phyloP scores from a whole-genome alignment of 306 rosid genomes.

The Comarum palustre region DNA sequence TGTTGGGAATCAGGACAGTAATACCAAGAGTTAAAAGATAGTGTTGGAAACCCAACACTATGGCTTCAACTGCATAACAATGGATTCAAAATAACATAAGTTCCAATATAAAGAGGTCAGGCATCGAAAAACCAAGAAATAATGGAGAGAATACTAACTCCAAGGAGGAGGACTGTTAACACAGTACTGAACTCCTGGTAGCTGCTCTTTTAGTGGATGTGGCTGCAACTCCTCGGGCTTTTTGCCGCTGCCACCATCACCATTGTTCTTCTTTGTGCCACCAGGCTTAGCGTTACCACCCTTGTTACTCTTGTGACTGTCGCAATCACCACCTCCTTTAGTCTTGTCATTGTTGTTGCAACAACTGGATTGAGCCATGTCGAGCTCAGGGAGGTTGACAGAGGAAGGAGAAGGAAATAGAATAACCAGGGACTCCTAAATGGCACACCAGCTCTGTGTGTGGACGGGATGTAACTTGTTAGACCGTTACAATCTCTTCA shows the following conservation, averaged over 20 bases:
- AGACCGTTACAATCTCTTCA: slow-evolving; percentile 12
- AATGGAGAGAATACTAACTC: slow-evolving; percentile 34
- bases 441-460: neutral
- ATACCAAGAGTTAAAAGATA: slow-evolving; percentile 71
- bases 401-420: neutral
- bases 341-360: neutral
- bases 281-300: neutral
- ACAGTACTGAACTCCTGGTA: slow-evolving; percentile 73
- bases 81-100: neutral
- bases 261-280: slow-evolving; percentile 12
- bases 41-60: slow-evolving; percentile 82
- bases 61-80: slow-evolving; percentile 56
- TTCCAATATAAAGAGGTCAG: neutral
- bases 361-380: slow-evolving; percentile 32
- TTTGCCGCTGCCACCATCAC: slow-evolving; percentile 3
- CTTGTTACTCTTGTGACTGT: neutral
- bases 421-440: neutral
- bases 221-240: slow-evolving; percentile 41
- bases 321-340: neutral
- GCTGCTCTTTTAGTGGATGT: slow-evolving; percentile 55
- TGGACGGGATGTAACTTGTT: neutral
- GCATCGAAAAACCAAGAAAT: neutral
- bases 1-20: slow-evolving; percentile 60
- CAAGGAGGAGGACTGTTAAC: slow-evolving; percentile 84
- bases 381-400: neutral